phyloP scores from a whole-genome alignment of 2,329 filamentous ascomycete species.

The Lithohypha guttulata region DNA sequence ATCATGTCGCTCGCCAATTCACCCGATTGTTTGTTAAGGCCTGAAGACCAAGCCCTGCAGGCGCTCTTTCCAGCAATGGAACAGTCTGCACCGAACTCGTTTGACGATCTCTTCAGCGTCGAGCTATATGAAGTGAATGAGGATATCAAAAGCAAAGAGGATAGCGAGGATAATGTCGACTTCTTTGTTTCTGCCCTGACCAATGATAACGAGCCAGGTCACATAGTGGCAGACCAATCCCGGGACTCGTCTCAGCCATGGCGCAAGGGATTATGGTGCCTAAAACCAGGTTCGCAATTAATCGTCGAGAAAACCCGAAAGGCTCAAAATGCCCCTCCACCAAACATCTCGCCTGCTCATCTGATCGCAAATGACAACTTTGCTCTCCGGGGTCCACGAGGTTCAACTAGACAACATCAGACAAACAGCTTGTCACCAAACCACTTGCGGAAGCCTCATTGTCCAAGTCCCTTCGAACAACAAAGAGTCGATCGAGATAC shows the following conservation, averaged over 20 bases:
- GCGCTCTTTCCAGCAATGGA: constrained; percentile 38
- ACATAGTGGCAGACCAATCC: constrained; percentile 10
- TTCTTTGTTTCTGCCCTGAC: constrained; percentile 1
- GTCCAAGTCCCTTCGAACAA: constrained; percentile 33
- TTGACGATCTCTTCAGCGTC: constrained; percentile 53
- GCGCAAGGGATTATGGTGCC: constrained; percentile 42
- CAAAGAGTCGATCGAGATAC: constrained; percentile 31
- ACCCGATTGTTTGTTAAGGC: constrained; percentile 29
- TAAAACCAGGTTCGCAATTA: constrained; percentile 38
- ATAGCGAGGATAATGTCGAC: constrained; percentile 42
- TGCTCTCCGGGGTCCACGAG: constrained; percentile 23
- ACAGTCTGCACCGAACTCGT: constrained; percentile 50
- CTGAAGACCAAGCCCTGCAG: constrained; percentile 42
- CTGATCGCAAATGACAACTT: constrained; percentile 11
- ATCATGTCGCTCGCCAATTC: constrained; percentile 22
- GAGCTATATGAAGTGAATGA: constrained; percentile 40
- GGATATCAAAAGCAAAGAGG: constrained; percentile 36
- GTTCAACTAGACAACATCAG: constrained; percentile 10
- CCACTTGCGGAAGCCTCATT: constrained; percentile 28
- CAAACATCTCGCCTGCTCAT: constrained; percentile 22
- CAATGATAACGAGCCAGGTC: constrained; percentile 3
- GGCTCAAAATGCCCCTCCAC: constrained; percentile 23
- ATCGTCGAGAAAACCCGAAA: constrained; percentile 25
- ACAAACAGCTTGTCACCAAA: constrained; percentile 21
- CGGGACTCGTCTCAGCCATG: constrained; percentile 40